A percentile compares a stretch with the other conserved stretches of the same genome.
Conservation (phyloP, 306 rosid genomes). For the Lathyrus sativus region DNA sequence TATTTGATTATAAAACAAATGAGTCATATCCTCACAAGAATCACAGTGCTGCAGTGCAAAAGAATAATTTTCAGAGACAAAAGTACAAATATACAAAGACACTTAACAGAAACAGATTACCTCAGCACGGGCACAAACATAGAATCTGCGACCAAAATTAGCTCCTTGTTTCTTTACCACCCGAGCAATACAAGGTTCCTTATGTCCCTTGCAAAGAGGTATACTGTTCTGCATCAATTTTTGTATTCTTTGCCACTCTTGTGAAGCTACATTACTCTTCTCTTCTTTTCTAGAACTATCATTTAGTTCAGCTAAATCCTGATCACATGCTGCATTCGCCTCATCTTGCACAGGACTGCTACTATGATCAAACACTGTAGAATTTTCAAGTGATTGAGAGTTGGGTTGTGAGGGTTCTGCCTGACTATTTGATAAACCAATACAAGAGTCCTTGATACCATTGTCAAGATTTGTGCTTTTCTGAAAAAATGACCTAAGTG, state of each 20-base stretch:
- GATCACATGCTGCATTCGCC: conserved; percentile 41
- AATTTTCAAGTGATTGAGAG: conserved; percentile 46
- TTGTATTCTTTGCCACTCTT: conserved; percentile 92
- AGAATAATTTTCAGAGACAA: not conserved
- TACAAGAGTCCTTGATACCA: conserved; percentile 33
- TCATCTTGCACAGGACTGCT: conserved; percentile 41
- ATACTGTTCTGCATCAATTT: conserved; percentile 87
- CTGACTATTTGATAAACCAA: conserved; percentile 37
- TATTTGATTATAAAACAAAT: conserved; percentile 5
- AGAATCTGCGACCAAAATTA: conserved; percentile 84
- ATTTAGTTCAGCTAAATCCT: conserved; percentile 45
- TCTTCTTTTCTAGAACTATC: conserved; percentile 51
- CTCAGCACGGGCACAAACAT: conserved; percentile 80
- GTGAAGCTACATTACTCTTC: conserved; percentile 57
- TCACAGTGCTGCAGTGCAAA: not conserved
- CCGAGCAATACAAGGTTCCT: conserved; percentile 77
- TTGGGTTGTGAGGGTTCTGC: conserved; percentile 47
- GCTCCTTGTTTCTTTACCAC: conserved; percentile 90
- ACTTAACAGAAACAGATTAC: conserved; percentile 45
- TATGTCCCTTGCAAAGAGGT: conserved; percentile 90
- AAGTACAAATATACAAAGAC: conserved; percentile 12
- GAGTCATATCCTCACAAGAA: conserved; percentile 18
- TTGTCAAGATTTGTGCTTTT: conserved; percentile 47
- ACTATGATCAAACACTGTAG: conserved; percentile 37
- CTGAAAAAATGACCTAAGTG: conserved; percentile 73